phyloP scores from a whole-genome alignment of 1,139 yeast species.

The Zygosaccharomyces sapae region DNA sequence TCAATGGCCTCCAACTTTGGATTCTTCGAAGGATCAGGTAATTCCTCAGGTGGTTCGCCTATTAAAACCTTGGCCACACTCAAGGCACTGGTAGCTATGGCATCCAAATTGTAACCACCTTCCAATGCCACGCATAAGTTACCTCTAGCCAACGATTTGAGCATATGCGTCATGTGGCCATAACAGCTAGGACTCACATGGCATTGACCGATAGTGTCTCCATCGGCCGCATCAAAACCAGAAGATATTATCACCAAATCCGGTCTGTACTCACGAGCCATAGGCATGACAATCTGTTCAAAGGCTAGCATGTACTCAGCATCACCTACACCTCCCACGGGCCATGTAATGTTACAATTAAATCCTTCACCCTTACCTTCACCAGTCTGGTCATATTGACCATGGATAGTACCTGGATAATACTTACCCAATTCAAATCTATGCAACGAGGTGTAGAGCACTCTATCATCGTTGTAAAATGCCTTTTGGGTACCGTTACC shows the following conservation, averaged over 20 bases:
- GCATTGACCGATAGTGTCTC: conserved; percentile 97
- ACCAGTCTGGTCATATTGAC: conserved; percentile 73
- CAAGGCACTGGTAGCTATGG: conserved; percentile 84
- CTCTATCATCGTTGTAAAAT: conserved; percentile 83
- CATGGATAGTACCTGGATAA: conserved; percentile 92
- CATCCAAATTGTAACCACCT: conserved; percentile 93
- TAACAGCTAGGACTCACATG: conserved; percentile 94
- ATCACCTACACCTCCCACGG: conserved; percentile 87
- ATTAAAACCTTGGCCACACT: conserved; percentile 88
- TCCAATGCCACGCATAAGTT: conserved; percentile 85
- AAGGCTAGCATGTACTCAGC: conserved; percentile 95
- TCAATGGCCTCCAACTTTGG: conserved; percentile 80
- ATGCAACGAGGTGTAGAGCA: conserved; percentile 84
- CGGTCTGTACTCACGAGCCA: conserved; percentile 84
- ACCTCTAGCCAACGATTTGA: conserved; percentile 84
- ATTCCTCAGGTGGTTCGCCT: conserved; percentile 91
- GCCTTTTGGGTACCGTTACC: conserved; percentile 98
- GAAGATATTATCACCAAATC: conserved; percentile 90
- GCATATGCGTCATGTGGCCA: conserved; percentile 91
- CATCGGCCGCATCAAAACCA: conserved; percentile 98
- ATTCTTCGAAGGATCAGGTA: conserved; percentile 41
- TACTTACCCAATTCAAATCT: conserved; percentile 88
- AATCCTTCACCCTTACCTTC: conserved; percentile 83
- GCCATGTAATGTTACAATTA: conserved; percentile 92
- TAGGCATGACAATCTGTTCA: conserved; percentile 81